Base-by-base conservation (phyloP, 257 asterid species). In the Anisodus acutangulus region DNA sequence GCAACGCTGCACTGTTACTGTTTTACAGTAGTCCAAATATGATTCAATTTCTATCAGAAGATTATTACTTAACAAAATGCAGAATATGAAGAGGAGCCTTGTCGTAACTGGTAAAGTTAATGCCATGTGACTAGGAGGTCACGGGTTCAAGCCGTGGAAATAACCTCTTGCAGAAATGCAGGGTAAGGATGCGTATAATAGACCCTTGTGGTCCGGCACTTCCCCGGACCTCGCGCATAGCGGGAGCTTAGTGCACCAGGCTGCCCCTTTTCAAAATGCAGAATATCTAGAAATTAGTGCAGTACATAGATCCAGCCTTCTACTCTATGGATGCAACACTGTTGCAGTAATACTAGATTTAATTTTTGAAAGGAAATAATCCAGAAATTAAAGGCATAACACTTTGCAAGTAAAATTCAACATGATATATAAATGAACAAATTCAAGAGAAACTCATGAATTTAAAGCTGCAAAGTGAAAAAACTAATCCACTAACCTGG, bases 401-500 rank as follows among this genome's bases (percentile, higher is more conserved):
- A 51, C 26, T 51, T 51, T 26, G 81, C 12, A 7, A 53, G 49
- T 13, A 78, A 12, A 78, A 54, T 15, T 53, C 78, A 39, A 69
- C 74, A 35, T 5, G 49, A 3, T 35, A 67, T 35, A 12, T 13
- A 51, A 0, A 51, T 51, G n/a, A 74, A 74, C 80, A 47, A n/a
- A 47, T 72, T 19, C 39, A 70, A 70, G 9, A 45, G 43, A 19
- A 74, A 49, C 3, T 49, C 60, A 1, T 49, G 68, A 68, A 82
- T 53, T 22, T 76, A 6, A 26, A 49, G 47, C 81, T 22, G 62
- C 58, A 76, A 76, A 49, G 19, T 76, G 81, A 12, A 37, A 51
- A 66, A 39, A 66, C 74, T 82, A 47, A 45, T 82, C 12, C 9
- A 82, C 57, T 63, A 13, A 96, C 99, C 99, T 87, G 99, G 99